Base-by-base conservation (phyloP, 768 basidiomycete genomes). In the Asterophora parasitica region DNA sequence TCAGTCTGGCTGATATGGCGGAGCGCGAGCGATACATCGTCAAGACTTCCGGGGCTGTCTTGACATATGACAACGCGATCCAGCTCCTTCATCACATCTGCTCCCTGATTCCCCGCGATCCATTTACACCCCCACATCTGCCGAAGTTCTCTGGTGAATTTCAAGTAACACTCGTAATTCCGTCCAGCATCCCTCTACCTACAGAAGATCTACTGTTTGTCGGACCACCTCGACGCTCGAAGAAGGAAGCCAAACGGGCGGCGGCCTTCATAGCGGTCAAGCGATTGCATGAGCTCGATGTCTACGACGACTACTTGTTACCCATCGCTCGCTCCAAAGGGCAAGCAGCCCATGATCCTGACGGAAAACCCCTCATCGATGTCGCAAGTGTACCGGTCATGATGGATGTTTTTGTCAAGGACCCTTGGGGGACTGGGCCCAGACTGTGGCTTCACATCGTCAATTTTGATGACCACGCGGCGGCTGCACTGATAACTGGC, bases 251-350 rank as follows among this genome's bases (percentile, higher is more conserved):
- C 0, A 89, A 82, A 56, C 82, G 92, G 6, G 85, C 86, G 3
- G 90, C 79, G 9, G 87, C 90, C 0, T 94, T 90, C 61, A 65
- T 79, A 51, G 91, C 86, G 2, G 87, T 90, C 16, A 82, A 79
- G 55, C 70, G 71, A 2, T 72, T 95, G 12, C 78, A 83, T 50
- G 69, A 72, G 23, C 67, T 89, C n/a, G 77, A 85, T 23, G 83
- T 89, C 4, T 85, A 93, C 55, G 85, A 94, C 57, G 83, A 92
- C 48, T 83, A 87, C 58, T 75, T 95, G 2, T 73, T 92, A 8
- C 92, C 92, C 0, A 69, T 76, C n/a, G 73, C 81, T 11, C 74
- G 73, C 36, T 64, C 75, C 23, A 68, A 68, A 33, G 77, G 72
- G 4, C 72, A 69, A 26, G 73, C 68, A 16, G 70, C 74, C 23